Evolutionary conservation across 2,329 filamentous ascomycete genomes (phyloP).

Genomic region (Sphaerulina vaccinii): DNA sequence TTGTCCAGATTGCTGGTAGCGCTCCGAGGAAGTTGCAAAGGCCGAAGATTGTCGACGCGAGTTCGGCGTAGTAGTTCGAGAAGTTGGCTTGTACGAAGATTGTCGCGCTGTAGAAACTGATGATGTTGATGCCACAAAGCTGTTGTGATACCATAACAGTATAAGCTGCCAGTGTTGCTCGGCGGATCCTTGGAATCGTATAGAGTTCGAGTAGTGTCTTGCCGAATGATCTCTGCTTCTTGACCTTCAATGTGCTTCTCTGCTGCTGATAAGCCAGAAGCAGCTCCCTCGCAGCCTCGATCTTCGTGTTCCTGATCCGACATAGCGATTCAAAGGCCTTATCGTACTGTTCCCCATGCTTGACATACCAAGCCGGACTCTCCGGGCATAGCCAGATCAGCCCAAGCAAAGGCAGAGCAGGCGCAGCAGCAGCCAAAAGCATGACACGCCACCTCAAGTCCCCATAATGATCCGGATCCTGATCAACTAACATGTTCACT

Average conservation of each 20-base stretch:
- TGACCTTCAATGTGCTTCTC: constrained; percentile 36
- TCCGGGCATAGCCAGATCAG: constrained; percentile 51
- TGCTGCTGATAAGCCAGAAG: constrained; percentile 33
- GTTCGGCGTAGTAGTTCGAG: constrained; percentile 36
- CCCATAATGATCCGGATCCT: constrained; percentile 52
- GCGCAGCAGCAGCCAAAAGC: constrained; percentile 63
- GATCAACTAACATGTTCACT: constrained; percentile 51
- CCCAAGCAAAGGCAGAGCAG: constrained; percentile 58
- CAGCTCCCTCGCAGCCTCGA: constrained; percentile 34
- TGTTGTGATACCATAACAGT: constrained; percentile 37
- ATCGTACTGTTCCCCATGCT: constrained; percentile 26
- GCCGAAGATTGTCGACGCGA: constrained; percentile 45
- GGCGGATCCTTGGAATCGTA: constrained; percentile 47
- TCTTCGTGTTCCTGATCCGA: constrained; percentile 30
- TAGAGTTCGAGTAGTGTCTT: constrained; percentile 36
- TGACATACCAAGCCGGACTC: constrained; percentile 32
- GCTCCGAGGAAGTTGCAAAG: constrained; percentile 47
- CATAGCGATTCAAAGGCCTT: constrained; percentile 47
- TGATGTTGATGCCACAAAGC: constrained; percentile 34
- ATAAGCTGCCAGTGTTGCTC: constrained; percentile 39
- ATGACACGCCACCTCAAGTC: constrained; percentile 61
- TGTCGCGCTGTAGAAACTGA: constrained; percentile 38
- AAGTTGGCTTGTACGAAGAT: constrained; percentile 40
- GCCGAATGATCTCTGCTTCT: constrained; percentile 39
- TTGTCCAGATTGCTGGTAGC: constrained; percentile 45